Evolutionary conservation across 345 rosid genomes (phyloP).

Genomic region (Litchi chinensis): DNA sequence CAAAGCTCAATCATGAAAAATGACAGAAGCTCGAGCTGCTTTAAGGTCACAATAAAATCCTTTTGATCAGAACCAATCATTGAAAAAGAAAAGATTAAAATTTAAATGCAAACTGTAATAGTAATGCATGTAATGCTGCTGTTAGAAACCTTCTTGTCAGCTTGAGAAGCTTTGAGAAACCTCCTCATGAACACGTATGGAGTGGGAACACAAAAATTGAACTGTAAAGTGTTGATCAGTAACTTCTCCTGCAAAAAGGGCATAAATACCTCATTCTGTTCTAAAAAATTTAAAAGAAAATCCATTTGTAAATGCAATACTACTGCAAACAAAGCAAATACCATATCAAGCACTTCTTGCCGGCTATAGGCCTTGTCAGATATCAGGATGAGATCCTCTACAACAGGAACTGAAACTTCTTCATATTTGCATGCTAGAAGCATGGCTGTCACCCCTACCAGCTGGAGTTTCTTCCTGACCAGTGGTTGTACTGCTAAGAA

Average conservation of each 20-base stretch:
- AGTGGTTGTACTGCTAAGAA: conserved; percentile 70
- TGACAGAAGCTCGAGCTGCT: conserved; percentile 80
- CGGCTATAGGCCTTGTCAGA: conserved; percentile 89
- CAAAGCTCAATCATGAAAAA: conserved; percentile 73
- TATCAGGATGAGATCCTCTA: conserved; percentile 88
- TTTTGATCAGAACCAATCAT: conserved; percentile 13
- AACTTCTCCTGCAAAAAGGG: conserved; percentile 74
- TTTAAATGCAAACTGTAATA: not conserved
- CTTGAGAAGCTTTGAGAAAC: conserved; percentile 85
- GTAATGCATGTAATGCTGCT: not conserved
- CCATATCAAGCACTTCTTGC: conserved; percentile 92
- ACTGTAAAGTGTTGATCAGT: conserved; percentile 72
- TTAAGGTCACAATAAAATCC: conserved; percentile 7
- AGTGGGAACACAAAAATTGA: conserved; percentile 81
- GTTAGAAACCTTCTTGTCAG: conserved; percentile 72
- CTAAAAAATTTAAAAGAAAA: not conserved
- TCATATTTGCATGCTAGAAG: conserved; percentile 98
- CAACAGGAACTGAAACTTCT: conserved; percentile 95
- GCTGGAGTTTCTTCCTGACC: conserved; percentile 90
- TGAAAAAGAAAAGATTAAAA: not conserved
- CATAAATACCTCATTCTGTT: not conserved
- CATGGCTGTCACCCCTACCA: conserved; percentile 94
- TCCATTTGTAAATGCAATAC: not conserved
- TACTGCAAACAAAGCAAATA: conserved; percentile 19
- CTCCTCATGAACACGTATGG: conserved; percentile 92